Evolutionary conservation across 2,329 filamentous ascomycete species (phyloP).

Genomic region (Cladosporium sp.): DNA sequence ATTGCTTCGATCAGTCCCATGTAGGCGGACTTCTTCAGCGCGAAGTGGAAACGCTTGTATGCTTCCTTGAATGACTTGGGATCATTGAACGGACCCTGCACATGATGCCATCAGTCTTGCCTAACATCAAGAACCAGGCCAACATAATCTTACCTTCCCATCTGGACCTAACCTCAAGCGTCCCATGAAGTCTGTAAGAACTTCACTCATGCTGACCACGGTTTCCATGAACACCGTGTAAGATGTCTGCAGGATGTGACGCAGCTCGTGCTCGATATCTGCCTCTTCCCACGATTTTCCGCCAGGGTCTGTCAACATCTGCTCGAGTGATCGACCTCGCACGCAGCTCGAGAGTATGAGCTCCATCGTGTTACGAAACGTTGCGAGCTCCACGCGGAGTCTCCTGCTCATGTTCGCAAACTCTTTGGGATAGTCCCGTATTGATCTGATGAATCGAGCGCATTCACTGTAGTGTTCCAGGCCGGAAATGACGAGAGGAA

Average conservation of each 20-base stretch:
- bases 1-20: slow-evolving; percentile 30
- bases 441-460: slow-evolving; percentile 33
- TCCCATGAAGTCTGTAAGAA: not conserved
- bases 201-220: not conserved
- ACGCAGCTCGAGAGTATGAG: slow-evolving; percentile 30
- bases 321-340: slow-evolving; percentile 25
- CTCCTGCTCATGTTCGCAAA: slow-evolving; percentile 29
- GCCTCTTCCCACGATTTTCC: slow-evolving; percentile 25
- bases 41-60: slow-evolving; percentile 35
- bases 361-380: slow-evolving; percentile 34
- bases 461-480: slow-evolving; percentile 38
- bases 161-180: not conserved
- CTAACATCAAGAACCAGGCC: too few relatives aligned
- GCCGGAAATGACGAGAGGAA: slow-evolving; percentile 35
- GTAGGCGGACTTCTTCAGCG: slow-evolving; percentile 33
- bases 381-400: slow-evolving; percentile 28
- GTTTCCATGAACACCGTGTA: not conserved
- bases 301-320: slow-evolving; percentile 28
- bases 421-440: slow-evolving; percentile 28
- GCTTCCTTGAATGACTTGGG: slow-evolving; percentile 31
- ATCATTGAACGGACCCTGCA: slow-evolving; percentile 18
- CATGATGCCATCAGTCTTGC: slow-evolving; percentile 4
- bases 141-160: not conserved
- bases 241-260: slow-evolving; percentile 5
- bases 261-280: slow-evolving; percentile 5